phyloP scores from a whole-genome alignment of 805 yeast genomes.

The Candida coquimbonensis region DNA sequence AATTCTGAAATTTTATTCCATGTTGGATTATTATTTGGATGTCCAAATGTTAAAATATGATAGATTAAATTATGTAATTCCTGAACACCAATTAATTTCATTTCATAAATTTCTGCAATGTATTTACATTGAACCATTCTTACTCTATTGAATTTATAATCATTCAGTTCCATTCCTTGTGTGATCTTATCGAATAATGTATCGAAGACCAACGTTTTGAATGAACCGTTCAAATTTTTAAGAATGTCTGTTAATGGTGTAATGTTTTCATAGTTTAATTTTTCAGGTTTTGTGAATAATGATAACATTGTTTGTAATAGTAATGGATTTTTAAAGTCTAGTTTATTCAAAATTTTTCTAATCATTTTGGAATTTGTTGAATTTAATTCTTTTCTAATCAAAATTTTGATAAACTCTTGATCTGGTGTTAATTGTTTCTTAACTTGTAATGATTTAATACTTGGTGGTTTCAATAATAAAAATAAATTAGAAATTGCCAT shows the following conservation, averaged over 20 bases:
- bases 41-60: slow-evolving; percentile 57
- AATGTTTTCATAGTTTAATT: slow-evolving; percentile 51
- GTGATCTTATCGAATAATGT: slow-evolving; percentile 54
- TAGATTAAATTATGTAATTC: slow-evolving; percentile 46
- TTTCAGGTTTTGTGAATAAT: slow-evolving; percentile 53
- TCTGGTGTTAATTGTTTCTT: slow-evolving; percentile 32
- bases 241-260: slow-evolving; percentile 43
- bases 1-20: slow-evolving; percentile 32
- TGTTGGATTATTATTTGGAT: slow-evolving; percentile 50
- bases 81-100: slow-evolving; percentile 37
- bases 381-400: slow-evolving; percentile 47
- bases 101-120: slow-evolving; percentile 49
- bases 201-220: slow-evolving; percentile 49
- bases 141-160: slow-evolving; percentile 49
- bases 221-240: slow-evolving; percentile 25
- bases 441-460: slow-evolving; percentile 27
- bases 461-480: slow-evolving; percentile 49
- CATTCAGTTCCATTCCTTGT: slow-evolving; percentile 59
- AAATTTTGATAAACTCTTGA: slow-evolving; percentile 39
- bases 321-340: slow-evolving; percentile 39
- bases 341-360: slow-evolving; percentile 30
- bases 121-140: slow-evolving; percentile 57
- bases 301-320: slow-evolving; percentile 28
- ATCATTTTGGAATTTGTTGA: slow-evolving; percentile 29
- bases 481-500: slow-evolving; percentile 53